Base-by-base conservation (phyloP, 805 yeast genomes). In the Wickerhamomyces hampshirensis region DNA sequence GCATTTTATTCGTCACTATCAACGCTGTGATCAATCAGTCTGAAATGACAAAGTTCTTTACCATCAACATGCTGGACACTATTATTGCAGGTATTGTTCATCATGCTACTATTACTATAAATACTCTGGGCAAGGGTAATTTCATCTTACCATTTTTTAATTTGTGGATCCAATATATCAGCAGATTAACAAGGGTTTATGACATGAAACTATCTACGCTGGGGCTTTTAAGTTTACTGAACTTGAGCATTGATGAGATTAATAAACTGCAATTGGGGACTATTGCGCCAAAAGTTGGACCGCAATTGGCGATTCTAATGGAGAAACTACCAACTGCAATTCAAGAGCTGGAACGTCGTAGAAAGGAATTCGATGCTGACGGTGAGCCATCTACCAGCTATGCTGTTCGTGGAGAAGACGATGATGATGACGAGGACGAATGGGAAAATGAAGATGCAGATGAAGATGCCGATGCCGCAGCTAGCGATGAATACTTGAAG, bases 171-270 rank as follows among this genome's bases (percentile, higher is more conserved):
- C 65, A 69, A 15, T 48, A 68, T 8, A 62, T 77, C 27, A 72
- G 78, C 5, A 61, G 65, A 18, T 69, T 82, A 47, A 69, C 70
- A 16, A 66, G 95, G 41, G 95, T 86, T 3, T 84, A 73, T 51
- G 98, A 91, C 59, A 68, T 86, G 56, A 89, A 88, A 59, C 60
- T 91, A 29, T 76, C 85, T 1, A 64, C 76, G 3, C 59, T 91
- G 45, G 94, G 93, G 0, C 54, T 83, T 16, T 58, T 89, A 39
- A 66, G 76, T 9, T 40, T 85, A 11, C 43, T 55, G 7, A 46
- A 51, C 15, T 27, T 62, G 14, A 39, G 61, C 5, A 31, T 50
- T 3, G 55, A 57, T 2, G 62, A 60, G 10, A 33, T 59, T 17
- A 47, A 51, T 1, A 46, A 57, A 9, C 50, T 66, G 23, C 62